Conservation (phyloP, 2,329 filamentous ascomycete species). For the Plectosphaerella plurivora region DNA sequence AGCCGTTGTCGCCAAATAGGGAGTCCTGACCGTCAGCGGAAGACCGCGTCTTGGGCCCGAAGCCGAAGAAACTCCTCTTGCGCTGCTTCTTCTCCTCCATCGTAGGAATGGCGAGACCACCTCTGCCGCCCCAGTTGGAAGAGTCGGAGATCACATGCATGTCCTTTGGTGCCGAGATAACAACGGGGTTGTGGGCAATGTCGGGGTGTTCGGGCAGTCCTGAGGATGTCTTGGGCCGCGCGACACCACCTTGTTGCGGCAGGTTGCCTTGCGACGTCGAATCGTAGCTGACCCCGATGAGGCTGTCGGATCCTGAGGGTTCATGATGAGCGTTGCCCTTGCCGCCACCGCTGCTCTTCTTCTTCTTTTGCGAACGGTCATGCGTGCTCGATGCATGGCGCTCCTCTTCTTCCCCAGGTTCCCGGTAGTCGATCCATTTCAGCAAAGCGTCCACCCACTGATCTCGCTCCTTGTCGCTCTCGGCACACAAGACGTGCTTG, state of each 20-base stretch:
- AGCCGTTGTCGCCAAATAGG: conserved; percentile 45
- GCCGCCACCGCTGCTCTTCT: conserved; percentile 22
- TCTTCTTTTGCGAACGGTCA: conserved; percentile 25
- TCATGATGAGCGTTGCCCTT: conserved; percentile 26
- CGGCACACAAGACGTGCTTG: conserved; percentile 90
- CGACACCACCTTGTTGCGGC: conserved; percentile 35
- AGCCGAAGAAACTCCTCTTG: conserved; percentile 75
- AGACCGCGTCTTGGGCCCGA: conserved; percentile 54
- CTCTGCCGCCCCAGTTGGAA: conserved; percentile 80
- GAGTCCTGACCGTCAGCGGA: conserved; percentile 56
- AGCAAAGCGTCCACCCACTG: conserved; percentile 88
- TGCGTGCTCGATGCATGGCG: conserved; percentile 19
- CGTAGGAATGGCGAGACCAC: conserved; percentile 42
- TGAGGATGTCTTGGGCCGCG: conserved; percentile 30
- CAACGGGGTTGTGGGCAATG: conserved; percentile 30
- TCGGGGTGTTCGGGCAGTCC: conserved; percentile 25
- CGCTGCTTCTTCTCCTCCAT: conserved; percentile 73
- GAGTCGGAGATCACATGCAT: conserved; percentile 78
- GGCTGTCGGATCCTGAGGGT: conserved; percentile 34
- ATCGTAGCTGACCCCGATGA: conserved; percentile 58
- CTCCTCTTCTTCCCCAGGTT: conserved; percentile 51
- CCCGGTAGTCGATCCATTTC: conserved; percentile 78
- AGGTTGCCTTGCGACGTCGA: conserved; percentile 47
- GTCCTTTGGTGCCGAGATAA: conserved; percentile 85
- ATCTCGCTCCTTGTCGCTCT: conserved; percentile 89